These are phyloP conservation scores for Cryphonectria naterciae DNA, from an alignment of 2,329 filamentous ascomycete species.

Conservation along the genomic window DNA sequence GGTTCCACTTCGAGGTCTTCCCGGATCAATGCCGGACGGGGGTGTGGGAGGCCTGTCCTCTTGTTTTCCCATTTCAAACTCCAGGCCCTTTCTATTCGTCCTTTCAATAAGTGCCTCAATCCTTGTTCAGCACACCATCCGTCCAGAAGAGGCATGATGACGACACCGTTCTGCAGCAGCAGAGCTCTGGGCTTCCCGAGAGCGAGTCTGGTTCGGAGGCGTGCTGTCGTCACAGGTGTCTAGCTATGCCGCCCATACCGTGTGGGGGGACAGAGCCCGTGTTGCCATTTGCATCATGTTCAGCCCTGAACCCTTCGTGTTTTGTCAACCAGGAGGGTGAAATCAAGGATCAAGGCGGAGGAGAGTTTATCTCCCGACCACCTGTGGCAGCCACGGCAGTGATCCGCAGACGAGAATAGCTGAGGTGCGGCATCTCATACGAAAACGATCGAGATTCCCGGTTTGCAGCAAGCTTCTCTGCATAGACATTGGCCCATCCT, in stretches of 20 bases:
- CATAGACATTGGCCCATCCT: background rate
- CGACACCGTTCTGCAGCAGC: conserved; percentile 19
- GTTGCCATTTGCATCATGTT: conserved; percentile 12
- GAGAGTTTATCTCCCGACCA: background rate
- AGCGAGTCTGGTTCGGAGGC: background rate
- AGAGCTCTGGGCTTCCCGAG: conserved; percentile 6
- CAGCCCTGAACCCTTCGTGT: conserved; percentile 5
- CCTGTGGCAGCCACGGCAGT: background rate
- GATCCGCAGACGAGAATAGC: background rate
- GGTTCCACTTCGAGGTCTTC: conserved; percentile 4
- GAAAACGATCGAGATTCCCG: conserved; percentile 1
- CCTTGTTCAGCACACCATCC: conserved; percentile 21
- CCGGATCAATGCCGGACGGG: conserved; percentile 20
- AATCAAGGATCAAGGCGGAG: background rate
- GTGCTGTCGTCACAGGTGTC: conserved; percentile 24
- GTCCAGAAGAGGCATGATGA: conserved; percentile 24
- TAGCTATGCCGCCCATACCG: conserved; percentile 1
- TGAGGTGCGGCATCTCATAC: background rate
- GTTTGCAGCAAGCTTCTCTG: background rate
- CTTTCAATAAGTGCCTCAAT: background rate
- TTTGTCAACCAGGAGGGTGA: background rate
- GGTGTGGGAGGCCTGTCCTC: conserved; percentile 16
- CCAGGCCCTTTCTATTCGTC: conserved; percentile 15
- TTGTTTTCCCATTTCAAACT: conserved; percentile 14
- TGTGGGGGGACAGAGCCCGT: background rate